These are phyloP conservation scores for Raffaelea arxii DNA, from an alignment of 2,329 filamentous ascomycete species.

Conservation along the genomic window DNA sequence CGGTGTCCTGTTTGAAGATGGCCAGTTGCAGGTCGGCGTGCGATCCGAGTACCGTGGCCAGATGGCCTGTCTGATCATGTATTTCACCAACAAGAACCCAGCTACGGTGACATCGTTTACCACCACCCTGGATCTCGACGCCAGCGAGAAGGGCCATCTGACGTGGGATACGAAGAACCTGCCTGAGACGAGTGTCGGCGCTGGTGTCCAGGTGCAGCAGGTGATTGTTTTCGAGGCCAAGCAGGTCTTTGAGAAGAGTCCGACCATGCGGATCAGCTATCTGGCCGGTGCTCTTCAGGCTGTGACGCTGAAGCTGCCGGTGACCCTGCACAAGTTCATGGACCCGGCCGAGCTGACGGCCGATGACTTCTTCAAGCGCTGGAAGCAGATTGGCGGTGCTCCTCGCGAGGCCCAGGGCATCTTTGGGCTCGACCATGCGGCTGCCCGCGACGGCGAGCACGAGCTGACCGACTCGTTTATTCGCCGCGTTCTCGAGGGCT, in stretches of 20 bases:
- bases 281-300: conserved; percentile 89
- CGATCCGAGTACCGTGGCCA: conserved; percentile 93
- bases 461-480: conserved; percentile 65
- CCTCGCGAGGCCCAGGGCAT: conserved; percentile 83
- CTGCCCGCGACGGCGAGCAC: conserved; percentile 41
- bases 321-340: conserved; percentile 93
- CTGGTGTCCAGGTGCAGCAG: conserved; percentile 75
- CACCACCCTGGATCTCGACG: conserved; percentile 79
- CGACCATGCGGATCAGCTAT: conserved; percentile 90
- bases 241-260: conserved; percentile 69
- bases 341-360: conserved; percentile 75
- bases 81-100: conserved; percentile 90
- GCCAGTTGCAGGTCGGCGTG: conserved; percentile 83
- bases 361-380: conserved; percentile 97
- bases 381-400: conserved; percentile 92
- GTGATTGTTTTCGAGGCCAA: conserved; percentile 91
- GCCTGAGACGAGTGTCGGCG: conserved; percentile 69
- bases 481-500: conserved; percentile 65
- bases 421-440: conserved; percentile 53
- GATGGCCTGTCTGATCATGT: conserved; percentile 88
- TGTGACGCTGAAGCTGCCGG: conserved; percentile 79
- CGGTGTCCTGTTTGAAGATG: conserved; percentile 89
- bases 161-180: conserved; percentile 82
- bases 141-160: conserved; percentile 53
- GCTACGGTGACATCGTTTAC: conserved; percentile 83